These are phyloP conservation scores for Coprinopsis cinerea DNA, from an alignment of 768 basidiomycete genomes.

Conservation along the genomic window DNA sequence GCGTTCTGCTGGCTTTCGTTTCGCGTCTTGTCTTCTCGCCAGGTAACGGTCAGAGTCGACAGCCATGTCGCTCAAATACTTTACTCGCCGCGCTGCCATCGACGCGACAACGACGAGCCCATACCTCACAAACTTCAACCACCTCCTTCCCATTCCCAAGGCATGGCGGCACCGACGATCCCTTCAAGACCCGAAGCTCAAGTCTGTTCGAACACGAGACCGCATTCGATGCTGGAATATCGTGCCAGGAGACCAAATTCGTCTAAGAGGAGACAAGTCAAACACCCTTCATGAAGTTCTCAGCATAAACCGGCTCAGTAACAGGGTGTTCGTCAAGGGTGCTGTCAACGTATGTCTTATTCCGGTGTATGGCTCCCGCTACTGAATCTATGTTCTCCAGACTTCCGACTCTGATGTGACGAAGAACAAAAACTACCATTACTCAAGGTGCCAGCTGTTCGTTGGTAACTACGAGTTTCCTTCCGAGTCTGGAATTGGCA, in stretches of 20 bases:
- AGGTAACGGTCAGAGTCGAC: neutral
- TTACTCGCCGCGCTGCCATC: conserved; percentile 33
- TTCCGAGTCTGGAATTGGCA: conserved; percentile 31
- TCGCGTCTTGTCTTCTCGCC: neutral
- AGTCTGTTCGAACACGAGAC: conserved; percentile 56
- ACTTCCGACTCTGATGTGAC: too few relatives aligned
- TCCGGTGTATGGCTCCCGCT: too few relatives aligned
- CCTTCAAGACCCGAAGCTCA: conserved; percentile 40
- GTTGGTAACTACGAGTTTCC: conserved; percentile 62
- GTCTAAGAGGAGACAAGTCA: conserved; percentile 58
- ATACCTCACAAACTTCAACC: conserved; percentile 63
- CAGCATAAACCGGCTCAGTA: conserved; percentile 68
- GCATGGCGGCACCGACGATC: conserved; percentile 40
- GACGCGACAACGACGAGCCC: conserved; percentile 45
- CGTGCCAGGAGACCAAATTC: conserved; percentile 77
- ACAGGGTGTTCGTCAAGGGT: conserved; percentile 54
- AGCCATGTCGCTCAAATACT: conserved; percentile 26
- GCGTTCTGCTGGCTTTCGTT: neutral
- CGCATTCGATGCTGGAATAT: conserved; percentile 86
- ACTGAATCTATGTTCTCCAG: too few relatives aligned
- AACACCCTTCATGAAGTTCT: conserved; percentile 62
- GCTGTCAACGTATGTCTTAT: conserved; percentile 27
- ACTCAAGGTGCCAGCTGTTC: conserved; percentile 76
- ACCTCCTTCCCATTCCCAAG: conserved; percentile 57
- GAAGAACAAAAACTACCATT: conserved; percentile 54